Evolutionary conservation across 169 alveolate species (phyloP), one percentile per base, ranked within the genome.

Genomic region (Eimeria sp.): DNA sequence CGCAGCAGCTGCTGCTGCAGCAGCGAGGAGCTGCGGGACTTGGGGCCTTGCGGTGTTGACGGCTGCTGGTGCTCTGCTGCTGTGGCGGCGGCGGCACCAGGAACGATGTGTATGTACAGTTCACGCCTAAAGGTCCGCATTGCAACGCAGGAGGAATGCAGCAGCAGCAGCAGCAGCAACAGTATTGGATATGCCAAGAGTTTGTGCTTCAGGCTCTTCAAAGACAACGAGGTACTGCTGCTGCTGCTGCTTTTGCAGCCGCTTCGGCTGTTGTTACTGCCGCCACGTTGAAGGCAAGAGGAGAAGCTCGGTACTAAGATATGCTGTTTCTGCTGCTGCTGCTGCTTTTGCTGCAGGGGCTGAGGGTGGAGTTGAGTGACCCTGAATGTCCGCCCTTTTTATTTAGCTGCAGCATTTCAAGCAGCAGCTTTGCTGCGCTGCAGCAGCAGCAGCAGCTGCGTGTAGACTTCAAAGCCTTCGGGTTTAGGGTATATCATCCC

Each of bases 151-250:
- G 63, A 61, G 70, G 70, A 61, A 5, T 61, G 70, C 87, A 76
- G 57, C 87, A 76, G 87, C 87, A 76, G 87, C 87, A 76, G 87
- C 87, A 76, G 87, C 87, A 76, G 87, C 87, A 70, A 34, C 80
- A 45, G 14, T 14, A 43, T 76, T 47, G 87, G 87, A 34, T 76
- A 76, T 47, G 87, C 87, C 22, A 76, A 61, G 30, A 76, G 87
- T 27, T 27, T 76, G 16, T 76, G 87, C 63, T 76, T 76, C 63
- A 76, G 87, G 61, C 63, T 76, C 34, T 76, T 43, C 87, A 76
- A 76, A 76, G 54, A 76, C 63, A 76, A 76, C 61, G 87, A 76
- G 87, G 87, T 47, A 76, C 87, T 18, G 58, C 25, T n/a, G 80
- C 80, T 70, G 80, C 80, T 70, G 80, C 47, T 70, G 80, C 80